Evolutionary conservation across 805 yeast species (phyloP).

Genomic region (Nakazawaea holstii): DNA sequence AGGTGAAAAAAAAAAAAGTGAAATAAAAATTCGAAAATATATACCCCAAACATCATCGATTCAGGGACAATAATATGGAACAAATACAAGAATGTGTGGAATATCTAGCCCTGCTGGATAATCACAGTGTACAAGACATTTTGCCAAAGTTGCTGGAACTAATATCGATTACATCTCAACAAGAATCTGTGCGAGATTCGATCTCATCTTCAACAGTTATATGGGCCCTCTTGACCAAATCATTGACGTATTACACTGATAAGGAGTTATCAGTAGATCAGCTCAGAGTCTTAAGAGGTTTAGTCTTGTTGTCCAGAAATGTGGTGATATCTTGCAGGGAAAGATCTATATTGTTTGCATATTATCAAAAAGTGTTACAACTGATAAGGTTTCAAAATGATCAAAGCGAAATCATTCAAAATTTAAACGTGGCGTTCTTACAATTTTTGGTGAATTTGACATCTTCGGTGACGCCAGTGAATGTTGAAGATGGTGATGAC

Average conservation of each 20-base stretch:
- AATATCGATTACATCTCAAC: conserved; percentile 11
- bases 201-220: background rate
- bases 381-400: background rate
- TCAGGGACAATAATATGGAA: background rate
- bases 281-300: conserved; percentile 18
- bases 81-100: background rate
- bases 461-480: conserved; percentile 2
- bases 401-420: background rate
- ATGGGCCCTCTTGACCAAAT: background rate
- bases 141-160: conserved; percentile 14
- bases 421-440: conserved; percentile 3
- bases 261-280: conserved; percentile 9
- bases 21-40: background rate
- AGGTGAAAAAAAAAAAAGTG: background rate
- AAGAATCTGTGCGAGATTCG: background rate
- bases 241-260: background rate
- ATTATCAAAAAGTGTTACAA: background rate
- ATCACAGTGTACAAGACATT: background rate
- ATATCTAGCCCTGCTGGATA: background rate
- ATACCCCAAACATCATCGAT: no score
- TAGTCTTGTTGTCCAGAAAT: conserved; percentile 18
- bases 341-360: background rate
- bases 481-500: conserved; percentile 9
- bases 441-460: conserved; percentile 11
- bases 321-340: conserved; percentile 15